Conservation (phyloP, 495 filamentous ascomycete species). For the Opeltia flavorubescens region DNA sequence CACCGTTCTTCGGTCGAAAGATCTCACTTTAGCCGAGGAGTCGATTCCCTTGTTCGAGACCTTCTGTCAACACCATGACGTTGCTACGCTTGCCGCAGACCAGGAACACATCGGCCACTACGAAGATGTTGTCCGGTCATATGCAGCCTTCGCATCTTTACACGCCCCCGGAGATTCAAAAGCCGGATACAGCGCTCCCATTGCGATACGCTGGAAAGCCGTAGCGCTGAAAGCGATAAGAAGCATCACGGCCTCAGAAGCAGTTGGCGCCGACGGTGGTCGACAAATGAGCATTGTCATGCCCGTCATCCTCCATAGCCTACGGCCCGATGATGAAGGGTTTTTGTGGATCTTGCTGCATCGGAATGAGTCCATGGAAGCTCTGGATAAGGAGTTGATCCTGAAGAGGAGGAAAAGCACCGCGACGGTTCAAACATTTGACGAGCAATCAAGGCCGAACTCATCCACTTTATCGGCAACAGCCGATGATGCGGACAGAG, state of each 20-base stretch:
- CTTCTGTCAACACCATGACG: constrained; percentile 71
- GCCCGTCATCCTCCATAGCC: constrained; percentile 69
- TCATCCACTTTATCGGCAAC: constrained; percentile 57
- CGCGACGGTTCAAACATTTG: constrained; percentile 59
- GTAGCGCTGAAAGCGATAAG: constrained; percentile 67
- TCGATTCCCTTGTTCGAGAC: constrained; percentile 70
- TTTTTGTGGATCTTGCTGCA: constrained; percentile 48
- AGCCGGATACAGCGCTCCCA: constrained; percentile 45
- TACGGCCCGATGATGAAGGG: constrained; percentile 62
- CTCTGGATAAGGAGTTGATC: constrained; percentile 43
- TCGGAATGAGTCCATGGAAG: constrained; percentile 48
- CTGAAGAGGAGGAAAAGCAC: constrained; percentile 58
- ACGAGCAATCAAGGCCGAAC: constrained; percentile 48
- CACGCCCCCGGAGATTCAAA: constrained; percentile 21
- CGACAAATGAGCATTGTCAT: constrained; percentile 61
- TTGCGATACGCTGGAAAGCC: constrained; percentile 73
- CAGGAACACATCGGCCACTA: constrained; percentile 74
- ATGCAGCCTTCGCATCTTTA: constrained; percentile 58
- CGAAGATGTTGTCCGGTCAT: constrained; percentile 58
- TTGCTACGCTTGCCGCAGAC: constrained; percentile 60
- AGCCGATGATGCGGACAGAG: constrained; percentile 67
- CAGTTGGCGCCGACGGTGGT: constrained; percentile 56
- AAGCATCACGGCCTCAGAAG: constrained; percentile 62
- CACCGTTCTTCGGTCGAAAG: constrained; percentile 60
- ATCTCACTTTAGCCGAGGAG: constrained; percentile 80